These are phyloP conservation scores for Epichloe gansuensis DNA, from an alignment of 2,329 filamentous ascomycete species.

Conservation along the genomic window DNA sequence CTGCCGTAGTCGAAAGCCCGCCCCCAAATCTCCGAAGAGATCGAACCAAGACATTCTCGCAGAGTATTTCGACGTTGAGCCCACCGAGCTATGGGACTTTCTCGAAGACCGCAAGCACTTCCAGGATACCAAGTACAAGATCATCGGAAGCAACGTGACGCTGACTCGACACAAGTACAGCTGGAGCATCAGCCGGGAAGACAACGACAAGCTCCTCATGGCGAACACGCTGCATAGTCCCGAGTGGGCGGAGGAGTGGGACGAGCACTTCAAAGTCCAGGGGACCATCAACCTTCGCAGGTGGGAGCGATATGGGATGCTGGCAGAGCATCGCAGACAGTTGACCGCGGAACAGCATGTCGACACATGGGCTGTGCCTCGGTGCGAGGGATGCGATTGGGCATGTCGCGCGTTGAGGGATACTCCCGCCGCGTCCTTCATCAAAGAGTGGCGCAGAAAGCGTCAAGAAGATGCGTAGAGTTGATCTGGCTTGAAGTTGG, in stretches of 20 bases:
- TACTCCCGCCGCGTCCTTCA: neutral
- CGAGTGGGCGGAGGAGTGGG: conserved; percentile 13
- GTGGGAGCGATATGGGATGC: conserved; percentile 14
- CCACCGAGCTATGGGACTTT: conserved; percentile 5
- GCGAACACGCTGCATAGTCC: conserved; percentile 11
- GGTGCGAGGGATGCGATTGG: conserved; percentile 8
- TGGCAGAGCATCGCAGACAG: conserved; percentile 13
- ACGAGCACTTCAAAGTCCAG: conserved; percentile 11
- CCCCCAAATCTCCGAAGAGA: neutral
- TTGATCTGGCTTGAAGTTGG: no score
- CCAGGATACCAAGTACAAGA: conserved; percentile 5
- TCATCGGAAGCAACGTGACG: conserved; percentile 9
- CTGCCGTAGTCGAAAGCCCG: neutral
- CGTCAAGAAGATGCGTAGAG: neutral
- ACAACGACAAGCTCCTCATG: conserved; percentile 11
- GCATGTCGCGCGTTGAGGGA: conserved; percentile 5
- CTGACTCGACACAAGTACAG: conserved; percentile 9
- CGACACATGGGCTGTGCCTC: conserved; percentile 1
- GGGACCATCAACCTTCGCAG: conserved; percentile 13
- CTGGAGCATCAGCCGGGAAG: conserved; percentile 9
- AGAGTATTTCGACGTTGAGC: conserved; percentile 5
- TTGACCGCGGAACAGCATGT: conserved; percentile 5
- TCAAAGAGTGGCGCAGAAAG: conserved; percentile 2
- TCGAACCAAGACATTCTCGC: conserved; percentile 2
- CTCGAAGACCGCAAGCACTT: conserved; percentile 5